Evolutionary conservation across 2,329 filamentous ascomycete genomes (phyloP).

Genomic region (Chrysoporthe austroafricana): DNA sequence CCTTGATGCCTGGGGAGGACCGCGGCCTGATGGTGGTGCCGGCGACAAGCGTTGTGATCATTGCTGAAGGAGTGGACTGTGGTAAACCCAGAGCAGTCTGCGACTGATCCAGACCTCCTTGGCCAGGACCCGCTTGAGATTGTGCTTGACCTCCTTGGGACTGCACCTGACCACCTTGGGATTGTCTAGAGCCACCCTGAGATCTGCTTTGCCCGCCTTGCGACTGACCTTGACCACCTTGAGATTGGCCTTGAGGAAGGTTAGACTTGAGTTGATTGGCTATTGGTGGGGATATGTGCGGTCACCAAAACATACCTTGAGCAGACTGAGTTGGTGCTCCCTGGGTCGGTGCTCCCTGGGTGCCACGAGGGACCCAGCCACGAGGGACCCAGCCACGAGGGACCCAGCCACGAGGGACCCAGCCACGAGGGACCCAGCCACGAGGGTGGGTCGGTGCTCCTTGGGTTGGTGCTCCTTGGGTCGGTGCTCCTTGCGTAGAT

Average conservation of each 20-base stretch:
- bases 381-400: too few species aligned
- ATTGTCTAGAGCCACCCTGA: slow-evolving; percentile 9
- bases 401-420: too few species aligned
- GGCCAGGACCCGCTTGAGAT: slow-evolving; percentile 9
- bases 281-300: background rate
- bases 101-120: slow-evolving; percentile 6
- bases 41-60: slow-evolving; percentile 8
- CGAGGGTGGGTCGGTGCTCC: background rate
- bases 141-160: slow-evolving; percentile 6
- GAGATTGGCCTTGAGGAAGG: slow-evolving; percentile 7
- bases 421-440: too few species aligned
- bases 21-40: slow-evolving; percentile 1
- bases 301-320: background rate
- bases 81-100: slow-evolving; percentile 17
- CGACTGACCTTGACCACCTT: slow-evolving; percentile 8
- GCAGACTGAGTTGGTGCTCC: slow-evolving; percentile 8
- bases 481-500: slow-evolving; percentile 5
- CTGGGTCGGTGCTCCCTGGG: slow-evolving; percentile 13
- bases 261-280: slow-evolving; percentile 2
- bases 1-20: slow-evolving; percentile 17
- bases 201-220: slow-evolving; percentile 6
- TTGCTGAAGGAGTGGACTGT: slow-evolving; percentile 9
- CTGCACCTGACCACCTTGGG: slow-evolving; percentile 1
- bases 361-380: too few species aligned
- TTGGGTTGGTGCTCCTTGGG: background rate